Evolutionary conservation across 2,329 filamentous ascomycete species (phyloP), one percentile per base, ranked within the genome.

Genomic region (Ceratocystis albifundus): DNA sequence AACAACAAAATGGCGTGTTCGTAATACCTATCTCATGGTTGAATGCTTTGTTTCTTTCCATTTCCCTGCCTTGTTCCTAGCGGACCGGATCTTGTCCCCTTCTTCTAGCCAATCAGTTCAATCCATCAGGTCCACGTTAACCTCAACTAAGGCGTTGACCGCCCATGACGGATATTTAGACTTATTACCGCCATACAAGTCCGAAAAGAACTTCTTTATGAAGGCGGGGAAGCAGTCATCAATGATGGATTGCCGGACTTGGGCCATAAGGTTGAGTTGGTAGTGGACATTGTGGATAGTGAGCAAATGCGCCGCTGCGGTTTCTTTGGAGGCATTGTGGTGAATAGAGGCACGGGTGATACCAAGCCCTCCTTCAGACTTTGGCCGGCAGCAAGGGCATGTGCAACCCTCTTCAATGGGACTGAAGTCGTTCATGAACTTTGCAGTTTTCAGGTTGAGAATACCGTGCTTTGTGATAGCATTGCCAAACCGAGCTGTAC

Each of bases 211-310:
- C 44, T 82, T 76, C 70, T 79, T 85, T 69, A 96, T 74, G 71
- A 94, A 96, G 1, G 79, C 82, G 1, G 94, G 92, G 74, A 88
- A 97, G 64, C 80, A 77, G 73, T 96, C 91, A 69, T 87, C 87
- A 6, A 96, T 77, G 69, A 97, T 90, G 17, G 94, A 86, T 69
- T 89, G 80, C 68, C 93, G 82, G 12, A 85, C 83, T 68, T 83
- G 78, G 22, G 81, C 79, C 91, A 97, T 96, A 71, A 99, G 78
- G 68, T 88, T 82, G 65, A 99, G 80, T 74, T 96, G 85, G 73
- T 96, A 96, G 78, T 91, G 90, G 30, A 99, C 90, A 73, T 99
- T 99, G 75, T 99, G 94, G 73, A 97, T 90, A 0, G 90, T 96
- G 65, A 99, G 78, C 28, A 90, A 79, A 73, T 84, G 81, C 17